Evolutionary conservation across 441 rosid genomes (phyloP).

Genomic region (Erysimum pusillum): DNA sequence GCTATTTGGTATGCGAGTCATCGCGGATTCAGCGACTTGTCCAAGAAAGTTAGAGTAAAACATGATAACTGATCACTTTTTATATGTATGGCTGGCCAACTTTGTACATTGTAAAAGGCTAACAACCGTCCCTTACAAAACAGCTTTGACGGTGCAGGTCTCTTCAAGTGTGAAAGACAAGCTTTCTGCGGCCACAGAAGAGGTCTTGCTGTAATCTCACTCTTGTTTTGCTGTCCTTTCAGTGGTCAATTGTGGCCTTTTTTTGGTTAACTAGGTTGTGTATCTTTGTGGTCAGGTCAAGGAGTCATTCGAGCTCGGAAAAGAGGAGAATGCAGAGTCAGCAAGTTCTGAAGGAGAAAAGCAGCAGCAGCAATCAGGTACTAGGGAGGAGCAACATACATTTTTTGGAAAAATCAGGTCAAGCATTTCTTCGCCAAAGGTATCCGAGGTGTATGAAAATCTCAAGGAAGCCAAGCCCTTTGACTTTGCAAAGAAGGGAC

Average conservation of each 20-base stretch:
- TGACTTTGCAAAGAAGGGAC: constrained; percentile 78
- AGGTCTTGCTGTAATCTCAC: constrained; percentile 56
- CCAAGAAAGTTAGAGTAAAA: constrained; percentile 77
- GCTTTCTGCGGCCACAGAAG: constrained; percentile 78
- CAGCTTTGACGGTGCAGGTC: constrained; percentile 57
- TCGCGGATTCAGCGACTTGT: constrained; percentile 78
- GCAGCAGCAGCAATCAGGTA: constrained; percentile 51
- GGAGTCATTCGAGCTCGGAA: constrained; percentile 64
- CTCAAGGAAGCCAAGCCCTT: constrained; percentile 72
- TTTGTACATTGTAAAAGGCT: constrained; percentile 29
- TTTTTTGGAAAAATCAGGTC: constrained; percentile 73
- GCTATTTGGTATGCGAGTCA: constrained; percentile 47
- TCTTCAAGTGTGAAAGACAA: constrained; percentile 79
- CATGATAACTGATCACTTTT: constrained; percentile 43
- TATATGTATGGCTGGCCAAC: background rate
- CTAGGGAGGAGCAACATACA: constrained; percentile 56
- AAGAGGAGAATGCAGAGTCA: constrained; percentile 56
- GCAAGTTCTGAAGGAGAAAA: constrained; percentile 58
- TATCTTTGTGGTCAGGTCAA: constrained; percentile 63
- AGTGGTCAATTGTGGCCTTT: background rate
- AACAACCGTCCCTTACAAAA: constrained; percentile 25
- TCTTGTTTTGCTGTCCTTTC: constrained; percentile 11
- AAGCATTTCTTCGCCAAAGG: constrained; percentile 69
- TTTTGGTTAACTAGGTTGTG: constrained; percentile 9
- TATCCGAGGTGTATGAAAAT: constrained; percentile 64